Conservation (phyloP, 805 yeast genomes). For the Cyberlindnera bimundalis region DNA sequence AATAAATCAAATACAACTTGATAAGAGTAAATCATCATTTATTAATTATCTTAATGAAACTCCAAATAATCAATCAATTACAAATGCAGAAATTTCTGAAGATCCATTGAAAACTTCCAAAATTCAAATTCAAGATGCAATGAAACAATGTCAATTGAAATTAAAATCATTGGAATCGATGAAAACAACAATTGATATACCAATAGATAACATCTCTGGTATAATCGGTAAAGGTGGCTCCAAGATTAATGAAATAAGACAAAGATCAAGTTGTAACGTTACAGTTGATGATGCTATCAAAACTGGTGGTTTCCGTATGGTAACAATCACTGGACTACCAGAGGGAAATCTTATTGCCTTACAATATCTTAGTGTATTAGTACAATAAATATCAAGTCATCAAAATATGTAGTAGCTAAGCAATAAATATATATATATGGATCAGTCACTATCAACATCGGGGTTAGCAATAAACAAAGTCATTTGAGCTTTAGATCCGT, state of each 20-base stretch:
- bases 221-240: conserved; percentile 18
- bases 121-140: conserved; percentile 11
- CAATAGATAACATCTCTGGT: conserved; percentile 14
- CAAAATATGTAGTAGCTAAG: too few species aligned
- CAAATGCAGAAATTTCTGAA: not conserved
- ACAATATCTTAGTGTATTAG: conserved; percentile 7
- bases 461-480: conserved; percentile 58
- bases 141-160: conserved; percentile 9
- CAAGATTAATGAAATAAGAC: conserved; percentile 21
- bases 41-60: conserved; percentile 9
- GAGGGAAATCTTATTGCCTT: conserved; percentile 19
- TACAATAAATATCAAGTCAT: not conserved
- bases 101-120: conserved; percentile 10
- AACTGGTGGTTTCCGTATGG: conserved; percentile 8
- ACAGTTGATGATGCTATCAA: conserved; percentile 16
- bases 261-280: conserved; percentile 19
- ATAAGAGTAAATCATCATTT: conserved; percentile 8
- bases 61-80: not conserved
- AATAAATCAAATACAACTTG: conserved; percentile 11
- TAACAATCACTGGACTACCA: conserved; percentile 17
- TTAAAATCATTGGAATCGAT: conserved; percentile 8
- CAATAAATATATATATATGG: too few species aligned
- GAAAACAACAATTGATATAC: conserved; percentile 16
- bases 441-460: conserved; percentile 35
- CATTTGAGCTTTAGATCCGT: conserved; percentile 36